Evolutionary conservation across 2,329 filamentous ascomycete species (phyloP).

Genomic region (Fusarium penzigii): DNA sequence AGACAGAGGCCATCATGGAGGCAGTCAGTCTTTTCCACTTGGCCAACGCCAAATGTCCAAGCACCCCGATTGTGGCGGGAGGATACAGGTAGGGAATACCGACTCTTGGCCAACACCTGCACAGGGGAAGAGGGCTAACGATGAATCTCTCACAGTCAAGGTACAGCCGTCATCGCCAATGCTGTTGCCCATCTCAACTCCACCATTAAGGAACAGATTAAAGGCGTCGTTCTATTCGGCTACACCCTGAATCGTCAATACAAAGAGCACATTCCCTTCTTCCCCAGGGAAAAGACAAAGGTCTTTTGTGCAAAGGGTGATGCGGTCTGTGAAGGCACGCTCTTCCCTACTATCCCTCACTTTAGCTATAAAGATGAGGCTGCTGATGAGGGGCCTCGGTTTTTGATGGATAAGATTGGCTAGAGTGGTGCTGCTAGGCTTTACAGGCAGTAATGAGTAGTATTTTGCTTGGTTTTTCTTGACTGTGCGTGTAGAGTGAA

Average conservation of each 20-base stretch:
- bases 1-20: slow-evolving; percentile 38
- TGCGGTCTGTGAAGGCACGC: slow-evolving; percentile 34
- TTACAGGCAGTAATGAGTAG: too few species aligned
- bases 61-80: slow-evolving; percentile 41
- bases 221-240: slow-evolving; percentile 37
- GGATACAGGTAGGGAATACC: slow-evolving; percentile 26
- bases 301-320: slow-evolving; percentile 40
- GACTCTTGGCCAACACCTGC: too few species aligned
- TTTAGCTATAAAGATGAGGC: not conserved
- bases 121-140: too few species aligned
- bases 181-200: slow-evolving; percentile 35
- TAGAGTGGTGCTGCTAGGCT: not conserved
- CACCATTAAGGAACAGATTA: slow-evolving; percentile 34
- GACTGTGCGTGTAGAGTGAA: too few species aligned
- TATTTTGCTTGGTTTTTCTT: too few species aligned
- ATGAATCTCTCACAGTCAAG: slow-evolving; percentile 30
- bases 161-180: slow-evolving; percentile 41
- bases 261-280: slow-evolving; percentile 37
- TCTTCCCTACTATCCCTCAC: slow-evolving; percentile 37
- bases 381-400: not conserved
- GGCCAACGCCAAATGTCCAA: slow-evolving; percentile 42
- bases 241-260: slow-evolving; percentile 45
- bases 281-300: slow-evolving; percentile 31
- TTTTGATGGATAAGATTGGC: not conserved
- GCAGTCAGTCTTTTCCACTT: slow-evolving; percentile 40